phyloP scores from a whole-genome alignment of 2,329 filamentous ascomycete genomes.

The Trichoderma sp. region DNA sequence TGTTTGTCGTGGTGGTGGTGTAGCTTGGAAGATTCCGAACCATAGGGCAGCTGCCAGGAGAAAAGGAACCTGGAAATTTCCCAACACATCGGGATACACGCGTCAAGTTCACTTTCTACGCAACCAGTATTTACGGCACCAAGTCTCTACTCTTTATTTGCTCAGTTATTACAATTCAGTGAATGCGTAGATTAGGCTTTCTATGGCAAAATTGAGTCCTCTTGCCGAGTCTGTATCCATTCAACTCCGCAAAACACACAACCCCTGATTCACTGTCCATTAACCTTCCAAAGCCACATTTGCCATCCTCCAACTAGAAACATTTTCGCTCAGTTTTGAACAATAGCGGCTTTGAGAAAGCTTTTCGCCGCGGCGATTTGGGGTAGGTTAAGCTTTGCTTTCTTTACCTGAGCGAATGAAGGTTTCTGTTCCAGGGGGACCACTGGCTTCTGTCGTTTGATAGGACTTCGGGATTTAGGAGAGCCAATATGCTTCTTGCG shows the following conservation, averaged over 20 bases:
- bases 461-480: background rate
- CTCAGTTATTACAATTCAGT: background rate
- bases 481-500: background rate
- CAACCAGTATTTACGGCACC: background rate
- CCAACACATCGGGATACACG: background rate
- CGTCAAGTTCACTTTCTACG: background rate
- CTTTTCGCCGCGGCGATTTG: background rate
- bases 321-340: background rate
- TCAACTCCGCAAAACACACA: background rate
- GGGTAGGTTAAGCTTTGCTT: background rate
- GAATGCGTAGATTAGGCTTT: background rate
- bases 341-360: background rate
- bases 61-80: background rate
- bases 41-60: background rate
- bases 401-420: fast-evolving
- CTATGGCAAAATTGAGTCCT: background rate
- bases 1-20: background rate
- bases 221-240: background rate
- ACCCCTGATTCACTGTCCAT: background rate
- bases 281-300: background rate
- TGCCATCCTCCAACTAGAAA: background rate
- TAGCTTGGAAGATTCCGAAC: background rate
- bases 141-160: background rate
- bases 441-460: background rate
- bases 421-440: background rate